Percentiles rank a stretch among this genome's conserved stretches.
These are phyloP conservation scores for Vigna angularis DNA, from an alignment of 306 rosid genomes.

Conservation along the genomic window DNA sequence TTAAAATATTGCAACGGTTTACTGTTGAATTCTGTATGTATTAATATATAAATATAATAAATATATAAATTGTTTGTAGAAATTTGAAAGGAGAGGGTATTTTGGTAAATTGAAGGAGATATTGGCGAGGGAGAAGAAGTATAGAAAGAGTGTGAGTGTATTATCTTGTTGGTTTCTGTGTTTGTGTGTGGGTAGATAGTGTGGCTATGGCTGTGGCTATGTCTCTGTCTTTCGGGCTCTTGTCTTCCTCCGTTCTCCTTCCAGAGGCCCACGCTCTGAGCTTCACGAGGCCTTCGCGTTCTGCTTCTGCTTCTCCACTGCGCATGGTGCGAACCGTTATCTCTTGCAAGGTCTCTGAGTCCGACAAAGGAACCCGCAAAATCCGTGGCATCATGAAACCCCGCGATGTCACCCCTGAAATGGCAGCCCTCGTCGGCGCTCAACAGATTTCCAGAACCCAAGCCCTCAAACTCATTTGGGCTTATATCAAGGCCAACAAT, in stretches of 20 bases:
- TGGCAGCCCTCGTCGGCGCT: slow-evolving; percentile 81
- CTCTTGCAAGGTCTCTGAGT: slow-evolving; percentile 66
- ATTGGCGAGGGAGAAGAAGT: neutral
- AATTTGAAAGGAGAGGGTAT: slow-evolving; percentile 7
- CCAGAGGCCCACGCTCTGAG: neutral
- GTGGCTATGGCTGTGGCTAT: neutral
- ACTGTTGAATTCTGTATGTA: too few relatives aligned
- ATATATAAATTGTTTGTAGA: too few relatives aligned
- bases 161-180: too few relatives aligned
- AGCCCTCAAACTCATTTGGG: slow-evolving; percentile 93
- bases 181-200: neutral
- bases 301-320: slow-evolving; percentile 27
- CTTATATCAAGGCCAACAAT: slow-evolving; percentile 88
- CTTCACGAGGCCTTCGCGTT: neutral
- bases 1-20: too few relatives aligned
- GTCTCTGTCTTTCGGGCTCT: slow-evolving; percentile 21
- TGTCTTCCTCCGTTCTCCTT: neutral
- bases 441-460: slow-evolving; percentile 91
- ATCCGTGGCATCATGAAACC: slow-evolving; percentile 92
- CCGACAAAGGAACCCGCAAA: slow-evolving; percentile 62
- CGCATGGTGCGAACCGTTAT: slow-evolving; percentile 54
- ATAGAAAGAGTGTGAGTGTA: neutral
- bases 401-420: slow-evolving; percentile 77
- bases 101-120: slow-evolving; percentile 18
- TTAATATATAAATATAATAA: too few relatives aligned